Evolutionary conservation across 2,329 filamentous ascomycete genomes (phyloP).

Genomic region (Coleophoma crateriformis): DNA sequence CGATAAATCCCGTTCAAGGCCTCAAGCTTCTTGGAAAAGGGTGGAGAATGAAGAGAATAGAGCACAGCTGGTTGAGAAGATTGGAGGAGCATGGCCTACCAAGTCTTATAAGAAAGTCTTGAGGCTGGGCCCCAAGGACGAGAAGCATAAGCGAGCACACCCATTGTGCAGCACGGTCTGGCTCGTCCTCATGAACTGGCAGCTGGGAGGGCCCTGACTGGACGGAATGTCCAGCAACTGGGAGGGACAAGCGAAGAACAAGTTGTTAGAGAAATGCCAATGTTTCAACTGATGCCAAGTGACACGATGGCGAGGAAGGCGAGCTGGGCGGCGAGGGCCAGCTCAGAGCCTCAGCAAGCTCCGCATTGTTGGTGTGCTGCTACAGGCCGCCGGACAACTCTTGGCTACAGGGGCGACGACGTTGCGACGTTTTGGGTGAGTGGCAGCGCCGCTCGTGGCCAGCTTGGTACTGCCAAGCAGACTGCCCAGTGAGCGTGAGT

Average conservation of each 20-base stretch:
- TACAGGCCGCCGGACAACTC: conserved; percentile 3
- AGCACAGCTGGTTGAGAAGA: conserved; percentile 18
- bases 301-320: conserved; percentile 12
- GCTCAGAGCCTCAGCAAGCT: background rate
- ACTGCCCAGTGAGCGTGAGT: too few relatives aligned
- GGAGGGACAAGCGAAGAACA: too few relatives aligned
- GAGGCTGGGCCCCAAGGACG: conserved; percentile 5
- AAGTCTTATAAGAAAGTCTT: conserved; percentile 18
- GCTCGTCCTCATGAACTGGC: conserved; percentile 8
- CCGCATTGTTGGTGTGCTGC: conserved; percentile 11
- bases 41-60: conserved; percentile 11
- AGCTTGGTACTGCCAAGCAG: conserved; percentile 7
- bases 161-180: conserved; percentile 9
- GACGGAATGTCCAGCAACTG: background rate
- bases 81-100: conserved; percentile 5
- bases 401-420: conserved; percentile 17
- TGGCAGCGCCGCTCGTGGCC: conserved; percentile 1
- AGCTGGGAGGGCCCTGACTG: conserved; percentile 1
- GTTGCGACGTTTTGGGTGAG: conserved; percentile 11
- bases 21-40: conserved; percentile 20
- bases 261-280: conserved; percentile 15
- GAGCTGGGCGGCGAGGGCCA: conserved; percentile 1
- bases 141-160: conserved; percentile 3
- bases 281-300: conserved; percentile 22
- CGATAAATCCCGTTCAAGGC: conserved; percentile 11